phyloP scores from a whole-genome alignment of 768 basidiomycete genomes.

The Mycena maculata region DNA sequence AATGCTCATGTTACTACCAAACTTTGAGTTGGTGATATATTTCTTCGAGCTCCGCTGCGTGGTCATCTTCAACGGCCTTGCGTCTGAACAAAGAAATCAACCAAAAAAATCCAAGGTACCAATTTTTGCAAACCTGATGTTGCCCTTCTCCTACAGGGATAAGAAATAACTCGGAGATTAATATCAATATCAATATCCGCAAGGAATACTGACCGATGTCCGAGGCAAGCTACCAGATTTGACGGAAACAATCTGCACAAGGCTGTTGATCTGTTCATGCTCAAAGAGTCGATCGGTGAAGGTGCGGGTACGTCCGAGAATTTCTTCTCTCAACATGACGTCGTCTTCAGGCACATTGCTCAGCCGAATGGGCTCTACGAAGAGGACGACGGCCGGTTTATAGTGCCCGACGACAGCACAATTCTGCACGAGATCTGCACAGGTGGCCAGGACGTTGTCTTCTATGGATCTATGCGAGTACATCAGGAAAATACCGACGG shows the following conservation, averaged over 20 bases:
- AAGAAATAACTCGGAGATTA: too few species aligned
- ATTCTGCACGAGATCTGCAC: slow-evolving; percentile 44
- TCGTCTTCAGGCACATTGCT: slow-evolving; percentile 14
- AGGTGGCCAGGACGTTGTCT: slow-evolving; percentile 43
- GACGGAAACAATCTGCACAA: slow-evolving; percentile 38
- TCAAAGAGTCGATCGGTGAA: slow-evolving; percentile 41
- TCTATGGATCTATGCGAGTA: slow-evolving; percentile 42
- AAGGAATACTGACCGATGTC: slow-evolving; percentile 2
- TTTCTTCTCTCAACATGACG: slow-evolving; percentile 34
- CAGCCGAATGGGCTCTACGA: slow-evolving; percentile 40
- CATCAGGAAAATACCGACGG: neutral
- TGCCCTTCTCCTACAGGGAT: slow-evolving; percentile 17
- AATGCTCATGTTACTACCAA: slow-evolving; percentile 8
- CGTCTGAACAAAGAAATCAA: slow-evolving; percentile 4
- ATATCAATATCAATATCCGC: too few species aligned
- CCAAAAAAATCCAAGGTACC: neutral
- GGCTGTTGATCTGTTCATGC: slow-evolving; percentile 43
- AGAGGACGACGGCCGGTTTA: slow-evolving; percentile 41
- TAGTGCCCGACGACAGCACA: slow-evolving; percentile 49
- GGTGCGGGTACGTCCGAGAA: slow-evolving; percentile 37
- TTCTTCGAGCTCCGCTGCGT: neutral
- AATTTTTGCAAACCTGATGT: slow-evolving; percentile 11
- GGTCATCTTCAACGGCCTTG: slow-evolving; percentile 24
- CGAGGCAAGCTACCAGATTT: slow-evolving; percentile 1
- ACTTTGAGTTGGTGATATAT: slow-evolving; percentile 7